Percentiles rank a stretch among this genome's conserved stretches.
Evolutionary conservation across 2,329 filamentous ascomycete genomes (phyloP).

Genomic region (Thermothelomyces thermophilus): DNA sequence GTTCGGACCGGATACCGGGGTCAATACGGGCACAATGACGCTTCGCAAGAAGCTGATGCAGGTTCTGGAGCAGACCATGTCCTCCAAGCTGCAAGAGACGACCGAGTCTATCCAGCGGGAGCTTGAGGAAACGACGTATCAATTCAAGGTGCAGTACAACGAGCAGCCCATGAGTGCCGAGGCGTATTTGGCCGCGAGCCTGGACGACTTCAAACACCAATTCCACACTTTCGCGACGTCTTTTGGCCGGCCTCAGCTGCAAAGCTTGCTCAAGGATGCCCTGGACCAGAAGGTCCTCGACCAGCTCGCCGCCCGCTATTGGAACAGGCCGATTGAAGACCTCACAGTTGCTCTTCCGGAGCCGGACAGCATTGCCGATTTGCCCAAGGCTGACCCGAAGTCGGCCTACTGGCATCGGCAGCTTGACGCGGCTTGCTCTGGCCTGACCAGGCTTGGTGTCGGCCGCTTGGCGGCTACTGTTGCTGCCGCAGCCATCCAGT

Average conservation of each 20-base stretch:
- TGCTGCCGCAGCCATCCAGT: conserved; percentile 79
- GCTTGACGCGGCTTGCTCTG: conserved; percentile 83
- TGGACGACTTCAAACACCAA: conserved; percentile 95
- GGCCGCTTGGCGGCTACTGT: conserved; percentile 88
- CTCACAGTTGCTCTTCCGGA: conserved; percentile 62
- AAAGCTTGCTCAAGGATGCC: conserved; percentile 81
- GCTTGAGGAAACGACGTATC: conserved; percentile 92
- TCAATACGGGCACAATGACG: conserved; percentile 76
- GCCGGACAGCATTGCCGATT: conserved; percentile 63
- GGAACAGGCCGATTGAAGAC: conserved; percentile 92
- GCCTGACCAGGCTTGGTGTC: conserved; percentile 88
- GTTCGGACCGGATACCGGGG: conserved; percentile 65
- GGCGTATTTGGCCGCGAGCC: conserved; percentile 89
- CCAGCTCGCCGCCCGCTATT: conserved; percentile 85
- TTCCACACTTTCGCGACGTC: conserved; percentile 90
- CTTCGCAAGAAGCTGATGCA: conserved; percentile 95
- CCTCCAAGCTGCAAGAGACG: conserved; percentile 79
- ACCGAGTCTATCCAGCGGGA: conserved; percentile 91
- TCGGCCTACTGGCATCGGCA: conserved; percentile 91
- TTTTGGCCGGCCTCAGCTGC: conserved; percentile 85
- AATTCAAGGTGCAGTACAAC: conserved; percentile 99
- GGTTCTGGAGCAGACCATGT: conserved; percentile 95
- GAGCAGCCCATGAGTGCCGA: conserved; percentile 91
- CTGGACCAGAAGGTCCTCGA: conserved; percentile 94
- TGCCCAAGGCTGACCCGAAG: conserved; percentile 79